A percentile compares a stretch with the other conserved stretches of the same genome.
Conservation (phyloP, 2,329 filamentous ascomycete species). For the Cytospora paraplurivora region DNA sequence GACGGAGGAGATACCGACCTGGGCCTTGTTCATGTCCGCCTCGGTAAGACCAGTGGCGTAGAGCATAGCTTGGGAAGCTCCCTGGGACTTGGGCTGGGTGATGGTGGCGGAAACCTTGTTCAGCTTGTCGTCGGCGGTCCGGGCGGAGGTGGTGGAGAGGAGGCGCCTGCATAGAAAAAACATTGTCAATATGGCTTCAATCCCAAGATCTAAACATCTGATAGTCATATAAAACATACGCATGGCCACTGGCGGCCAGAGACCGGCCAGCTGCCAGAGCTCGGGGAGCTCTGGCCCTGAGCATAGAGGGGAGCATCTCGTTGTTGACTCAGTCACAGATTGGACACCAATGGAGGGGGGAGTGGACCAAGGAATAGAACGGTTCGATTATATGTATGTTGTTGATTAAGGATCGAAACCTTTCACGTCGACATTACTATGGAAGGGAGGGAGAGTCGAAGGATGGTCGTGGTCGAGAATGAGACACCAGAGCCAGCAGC, state of each 20-base stretch:
- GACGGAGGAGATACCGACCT: slow-evolving; percentile 96
- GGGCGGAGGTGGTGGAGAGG: slow-evolving; percentile 53
- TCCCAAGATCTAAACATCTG: neutral
- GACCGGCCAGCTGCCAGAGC: slow-evolving; percentile 27
- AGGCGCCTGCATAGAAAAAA: slow-evolving; percentile 44
- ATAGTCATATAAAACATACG: slow-evolving; percentile 27
- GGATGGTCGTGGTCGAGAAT: slow-evolving; percentile 28
- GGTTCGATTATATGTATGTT: neutral
- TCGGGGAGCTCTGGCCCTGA: slow-evolving; percentile 31
- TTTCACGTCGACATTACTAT: slow-evolving; percentile 4
- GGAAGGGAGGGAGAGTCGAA: slow-evolving; percentile 19
- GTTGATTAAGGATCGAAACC: slow-evolving; percentile 19
- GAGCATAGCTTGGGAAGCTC: slow-evolving; percentile 97
- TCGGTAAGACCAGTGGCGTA: slow-evolving; percentile 91
- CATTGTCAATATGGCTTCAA: slow-evolving; percentile 4
- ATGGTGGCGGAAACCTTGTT: slow-evolving; percentile 85
- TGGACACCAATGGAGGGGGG: slow-evolving; percentile 8
- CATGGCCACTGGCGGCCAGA: slow-evolving; percentile 30
- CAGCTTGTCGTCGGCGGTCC: slow-evolving; percentile 57
- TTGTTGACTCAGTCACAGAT: slow-evolving; percentile 5
- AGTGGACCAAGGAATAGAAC: neutral
- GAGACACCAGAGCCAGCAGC: slow-evolving; percentile 11
- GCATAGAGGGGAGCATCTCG: slow-evolving; percentile 30
- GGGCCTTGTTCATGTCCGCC: slow-evolving; percentile 90
- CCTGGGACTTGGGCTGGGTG: slow-evolving; percentile 97